phyloP scores from a whole-genome alignment of 805 yeast species.

The Ogataea salicorniae region DNA sequence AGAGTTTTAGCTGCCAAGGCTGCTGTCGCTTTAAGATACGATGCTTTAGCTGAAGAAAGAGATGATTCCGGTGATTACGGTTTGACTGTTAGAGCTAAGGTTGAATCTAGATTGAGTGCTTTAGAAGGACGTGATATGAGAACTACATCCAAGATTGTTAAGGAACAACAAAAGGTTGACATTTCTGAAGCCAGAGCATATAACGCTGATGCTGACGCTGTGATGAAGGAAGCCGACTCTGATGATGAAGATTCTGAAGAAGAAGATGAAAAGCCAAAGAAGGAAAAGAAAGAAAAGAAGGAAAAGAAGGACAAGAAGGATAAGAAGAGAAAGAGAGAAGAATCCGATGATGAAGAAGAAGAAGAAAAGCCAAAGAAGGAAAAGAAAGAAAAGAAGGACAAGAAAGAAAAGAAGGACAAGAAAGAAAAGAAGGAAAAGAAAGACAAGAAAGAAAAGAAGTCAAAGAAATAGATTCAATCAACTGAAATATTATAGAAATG shows the following conservation, averaged over 20 bases:
- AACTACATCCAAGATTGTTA: constrained; percentile 77
- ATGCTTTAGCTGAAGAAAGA: constrained; percentile 94
- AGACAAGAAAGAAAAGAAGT: constrained; percentile 19
- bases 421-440: constrained; percentile 22
- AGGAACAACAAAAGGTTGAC: constrained; percentile 82
- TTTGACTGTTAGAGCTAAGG: constrained; percentile 83
- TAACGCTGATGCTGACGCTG: constrained; percentile 92
- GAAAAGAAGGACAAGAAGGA: constrained; percentile 3
- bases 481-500: no score
- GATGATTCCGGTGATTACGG: constrained; percentile 95
- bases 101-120: constrained; percentile 89
- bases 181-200: constrained; percentile 81
- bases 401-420: constrained; percentile 18
- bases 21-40: constrained; percentile 93
- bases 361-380: constrained; percentile 18
- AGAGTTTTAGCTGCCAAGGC: constrained; percentile 98
- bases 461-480: constrained; percentile 14
- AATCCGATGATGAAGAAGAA: constrained; percentile 12
- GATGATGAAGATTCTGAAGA: constrained; percentile 30
- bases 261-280: constrained; percentile 25
- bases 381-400: constrained; percentile 23
- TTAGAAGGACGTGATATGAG: constrained; percentile 96
- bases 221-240: constrained; percentile 28
- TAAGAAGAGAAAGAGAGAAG: background rate
- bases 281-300: background rate